These are phyloP conservation scores for Artemisia argyi DNA, from an alignment of 129 eudicot genomes.

Conservation along the genomic window DNA sequence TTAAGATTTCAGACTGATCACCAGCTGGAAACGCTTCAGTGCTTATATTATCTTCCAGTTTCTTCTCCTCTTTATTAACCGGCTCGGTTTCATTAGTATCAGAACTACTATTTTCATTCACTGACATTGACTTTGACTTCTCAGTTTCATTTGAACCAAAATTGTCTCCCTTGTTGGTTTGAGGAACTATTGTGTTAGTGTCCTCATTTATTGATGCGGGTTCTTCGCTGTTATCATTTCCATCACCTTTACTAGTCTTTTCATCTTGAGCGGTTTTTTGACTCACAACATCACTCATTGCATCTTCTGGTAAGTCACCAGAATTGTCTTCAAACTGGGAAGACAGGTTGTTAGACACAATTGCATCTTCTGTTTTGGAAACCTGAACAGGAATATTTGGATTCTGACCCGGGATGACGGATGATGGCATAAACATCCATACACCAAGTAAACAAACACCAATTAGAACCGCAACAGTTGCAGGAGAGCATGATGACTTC, in stretches of 20 bases:
- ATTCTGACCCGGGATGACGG: slow-evolving; percentile 35
- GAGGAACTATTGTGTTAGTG: slow-evolving; percentile 6
- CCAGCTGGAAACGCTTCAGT: slow-evolving; percentile 26
- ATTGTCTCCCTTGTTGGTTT: slow-evolving; percentile 11
- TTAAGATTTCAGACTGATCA: slow-evolving; percentile 40
- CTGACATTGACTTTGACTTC: slow-evolving; percentile 6
- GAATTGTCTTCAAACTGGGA: slow-evolving; percentile 46
- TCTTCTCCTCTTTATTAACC: slow-evolving; percentile 21
- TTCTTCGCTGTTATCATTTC: slow-evolving; percentile 7
- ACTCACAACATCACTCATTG: slow-evolving; percentile 32
- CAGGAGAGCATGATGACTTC: slow-evolving; percentile 42
- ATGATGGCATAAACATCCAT: slow-evolving; percentile 49
- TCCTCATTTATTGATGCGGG: slow-evolving; percentile 29
- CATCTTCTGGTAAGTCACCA: slow-evolving; percentile 48
- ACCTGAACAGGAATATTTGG: slow-evolving; percentile 21
- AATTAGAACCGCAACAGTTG: slow-evolving; percentile 26
- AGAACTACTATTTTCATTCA: not conserved
- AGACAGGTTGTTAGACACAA: slow-evolving; percentile 30
- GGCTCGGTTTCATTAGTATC: slow-evolving; percentile 8
- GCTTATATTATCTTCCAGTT: slow-evolving; percentile 14
- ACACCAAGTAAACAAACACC: slow-evolving; percentile 42
- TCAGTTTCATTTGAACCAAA: slow-evolving; percentile 14
- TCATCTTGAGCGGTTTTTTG: slow-evolving; percentile 13
- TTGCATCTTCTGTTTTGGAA: slow-evolving; percentile 18
- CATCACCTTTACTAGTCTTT: slow-evolving; percentile 4